phyloP scores from a whole-genome alignment of 371 early-diverging fungal species.

The Gilbertella persicaria region DNA sequence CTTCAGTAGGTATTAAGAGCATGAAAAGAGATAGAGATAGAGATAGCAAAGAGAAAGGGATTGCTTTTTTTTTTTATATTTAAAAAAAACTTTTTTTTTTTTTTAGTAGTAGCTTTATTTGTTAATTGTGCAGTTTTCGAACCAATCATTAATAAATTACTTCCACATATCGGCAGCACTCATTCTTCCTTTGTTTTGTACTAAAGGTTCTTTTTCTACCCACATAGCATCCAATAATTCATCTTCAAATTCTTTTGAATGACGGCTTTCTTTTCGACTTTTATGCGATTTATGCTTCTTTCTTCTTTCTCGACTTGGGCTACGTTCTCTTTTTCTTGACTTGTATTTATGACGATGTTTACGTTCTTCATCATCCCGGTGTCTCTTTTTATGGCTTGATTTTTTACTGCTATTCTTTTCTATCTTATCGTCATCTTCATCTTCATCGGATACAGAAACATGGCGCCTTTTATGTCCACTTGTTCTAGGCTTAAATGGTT shows the following conservation, averaged over 20 bases:
- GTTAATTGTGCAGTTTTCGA: not conserved
- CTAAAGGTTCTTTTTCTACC: constrained; percentile 45
- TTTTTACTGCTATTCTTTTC: constrained; percentile 9
- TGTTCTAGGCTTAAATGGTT: constrained; percentile 37
- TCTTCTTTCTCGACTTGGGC: constrained; percentile 7
- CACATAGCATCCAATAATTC: constrained; percentile 28
- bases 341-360: not conserved
- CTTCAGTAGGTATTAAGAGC: not conserved
- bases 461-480: constrained; percentile 27
- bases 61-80: not conserved
- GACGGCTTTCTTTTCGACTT: constrained; percentile 13
- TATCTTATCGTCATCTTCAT: constrained; percentile 25
- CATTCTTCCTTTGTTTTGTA: constrained; percentile 13
- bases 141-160: constrained; percentile 3
- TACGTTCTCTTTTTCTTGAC: constrained; percentile 3
- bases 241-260: constrained; percentile 19
- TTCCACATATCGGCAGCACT: constrained; percentile 37
- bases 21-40: not conserved
- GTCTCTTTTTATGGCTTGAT: not conserved
- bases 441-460: constrained; percentile 35
- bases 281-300: constrained; percentile 13
- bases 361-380: no score
- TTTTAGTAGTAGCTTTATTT: not conserved
- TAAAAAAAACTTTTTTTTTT: not conserved
- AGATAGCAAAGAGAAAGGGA: not conserved